Base-by-base conservation (phyloP, 2,329 filamentous ascomycete species). In the Sporothrix humicola region DNA sequence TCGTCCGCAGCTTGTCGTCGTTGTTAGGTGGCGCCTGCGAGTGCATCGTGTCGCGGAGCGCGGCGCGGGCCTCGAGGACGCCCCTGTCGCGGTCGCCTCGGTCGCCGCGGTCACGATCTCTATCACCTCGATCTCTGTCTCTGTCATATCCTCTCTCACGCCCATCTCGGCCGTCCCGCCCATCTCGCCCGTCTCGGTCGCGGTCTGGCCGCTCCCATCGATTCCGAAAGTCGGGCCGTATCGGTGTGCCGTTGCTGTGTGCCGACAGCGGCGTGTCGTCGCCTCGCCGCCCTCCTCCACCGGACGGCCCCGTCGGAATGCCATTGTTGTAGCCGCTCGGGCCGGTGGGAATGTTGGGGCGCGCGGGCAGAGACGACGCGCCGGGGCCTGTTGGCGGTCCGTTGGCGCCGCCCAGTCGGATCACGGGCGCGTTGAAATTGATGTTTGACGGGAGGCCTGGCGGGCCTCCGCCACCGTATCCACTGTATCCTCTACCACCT, bases 1-100 rank as follows among this genome's bases (percentile, higher is more conserved):
- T 91, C 0, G 96, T 98, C 63, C 94, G 90, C 44, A 97, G 87
- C 76, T 97, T 93, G 81, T 99, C 96, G 80, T 99, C 96, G 78
- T 90, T 90, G 2, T 92, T 96, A 6, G 94, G 94, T 0, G 95
- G 95, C 15, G 93, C 88, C 44, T 97, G 84, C 42, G 91, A 87
- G 85, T 93, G 89, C 82, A 91, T 87, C 73, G 85, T 87, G 78
- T 95, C 92, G 69, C 92, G 86, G 73, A 90, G 84, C 76, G 89
- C 88, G 78, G 89, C 88, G 76, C 92, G 86, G 68, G 90, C 89
- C 75, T 89, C 89, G 50, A 95, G 93, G 69, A 88, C 81, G 68
- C 88, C 88, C 56, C 90, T 42, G 59, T 48, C 20, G 89, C 78
- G n/a, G 37, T 58, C 44, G 26, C n/a, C n/a, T n/a, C 66, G 26